Conservation (phyloP, 139 green algal species). For the Penium margaritaceum region DNA sequence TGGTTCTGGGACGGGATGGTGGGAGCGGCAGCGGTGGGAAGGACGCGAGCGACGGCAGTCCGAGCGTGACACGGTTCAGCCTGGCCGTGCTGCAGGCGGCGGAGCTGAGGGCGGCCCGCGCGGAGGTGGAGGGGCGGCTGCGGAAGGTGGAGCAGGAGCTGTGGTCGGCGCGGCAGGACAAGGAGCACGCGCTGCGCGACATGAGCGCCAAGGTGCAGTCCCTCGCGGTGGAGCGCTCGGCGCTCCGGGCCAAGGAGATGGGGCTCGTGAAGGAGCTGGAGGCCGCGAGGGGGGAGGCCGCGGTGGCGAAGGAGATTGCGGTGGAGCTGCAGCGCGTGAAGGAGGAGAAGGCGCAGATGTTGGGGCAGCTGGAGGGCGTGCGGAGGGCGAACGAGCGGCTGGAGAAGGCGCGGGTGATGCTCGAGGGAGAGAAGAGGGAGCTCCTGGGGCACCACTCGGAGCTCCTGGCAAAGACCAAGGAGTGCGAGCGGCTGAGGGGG, state of each 20-base stretch:
- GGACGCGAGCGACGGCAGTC: too few relatives aligned
- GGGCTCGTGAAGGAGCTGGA: too few relatives aligned
- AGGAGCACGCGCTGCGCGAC: neutral
- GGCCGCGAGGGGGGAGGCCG: too few relatives aligned
- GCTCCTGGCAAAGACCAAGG: neutral
- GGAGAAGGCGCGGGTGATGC: neutral
- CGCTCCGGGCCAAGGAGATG: neutral
- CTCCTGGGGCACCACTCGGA: neutral
- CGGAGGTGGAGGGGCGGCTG: neutral
- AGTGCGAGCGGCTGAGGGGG: neutral
- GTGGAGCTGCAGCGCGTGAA: neutral
- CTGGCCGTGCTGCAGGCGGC: too few relatives aligned
- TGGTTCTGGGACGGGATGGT: too few relatives aligned
- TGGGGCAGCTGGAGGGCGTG: neutral
- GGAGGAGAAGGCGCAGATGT: slow-evolving; percentile 1
- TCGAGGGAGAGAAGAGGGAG: slow-evolving; percentile 1
- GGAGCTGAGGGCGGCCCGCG: too few relatives aligned
- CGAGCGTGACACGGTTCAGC: too few relatives aligned
- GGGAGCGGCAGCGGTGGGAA: too few relatives aligned
- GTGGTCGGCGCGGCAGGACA: neutral
- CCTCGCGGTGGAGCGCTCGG: neutral
- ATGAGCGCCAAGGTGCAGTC: neutral
- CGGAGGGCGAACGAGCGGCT: neutral
- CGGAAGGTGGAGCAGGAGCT: neutral
- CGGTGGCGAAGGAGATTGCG: neutral